Evolutionary conservation across 768 basidiomycete species (phyloP).

Genomic region (Chlorophyllum brunneum): DNA sequence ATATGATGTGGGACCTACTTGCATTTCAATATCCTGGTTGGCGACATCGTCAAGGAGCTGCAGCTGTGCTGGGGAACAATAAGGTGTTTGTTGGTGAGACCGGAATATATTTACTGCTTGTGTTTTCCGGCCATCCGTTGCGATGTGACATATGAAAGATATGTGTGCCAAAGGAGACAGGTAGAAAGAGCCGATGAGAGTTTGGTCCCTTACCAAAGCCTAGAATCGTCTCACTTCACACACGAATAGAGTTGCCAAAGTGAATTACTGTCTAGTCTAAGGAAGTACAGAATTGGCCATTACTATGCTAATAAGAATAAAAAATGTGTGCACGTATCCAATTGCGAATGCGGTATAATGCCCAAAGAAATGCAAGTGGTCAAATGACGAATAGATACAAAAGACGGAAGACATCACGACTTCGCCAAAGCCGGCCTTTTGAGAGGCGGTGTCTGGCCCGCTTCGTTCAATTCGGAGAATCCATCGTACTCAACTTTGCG

Average conservation of each 20-base stretch:
- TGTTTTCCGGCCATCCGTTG: background rate
- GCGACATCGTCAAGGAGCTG: slow-evolving; percentile 50
- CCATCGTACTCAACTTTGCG: slow-evolving; percentile 62
- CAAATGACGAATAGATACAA: too few relatives aligned
- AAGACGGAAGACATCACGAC: slow-evolving; percentile 13
- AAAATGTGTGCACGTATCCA: slow-evolving; percentile 9
- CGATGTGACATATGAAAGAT: background rate
- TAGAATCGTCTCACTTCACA: background rate
- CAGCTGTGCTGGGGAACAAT: slow-evolving; percentile 39
- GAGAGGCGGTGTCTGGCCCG: slow-evolving; percentile 53
- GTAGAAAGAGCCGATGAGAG: background rate
- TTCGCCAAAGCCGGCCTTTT: slow-evolving; percentile 58
- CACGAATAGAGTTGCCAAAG: background rate
- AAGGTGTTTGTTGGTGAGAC: background rate
- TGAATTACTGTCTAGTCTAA: slow-evolving; percentile 9
- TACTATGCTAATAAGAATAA: slow-evolving; percentile 13
- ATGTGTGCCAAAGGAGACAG: background rate
- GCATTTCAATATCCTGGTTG: slow-evolving; percentile 73
- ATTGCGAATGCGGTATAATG: slow-evolving; percentile 9
- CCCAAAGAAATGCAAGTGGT: background rate
- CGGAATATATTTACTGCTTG: background rate
- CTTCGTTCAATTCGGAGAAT: slow-evolving; percentile 28
- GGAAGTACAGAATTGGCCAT: slow-evolving; percentile 7
- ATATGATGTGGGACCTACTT: slow-evolving; percentile 36
- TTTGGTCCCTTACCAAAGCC: background rate